Evolutionary conservation across 768 basidiomycete genomes (phyloP), one percentile per base, ranked within the genome.

Genomic region (Suillus brevipes): DNA sequence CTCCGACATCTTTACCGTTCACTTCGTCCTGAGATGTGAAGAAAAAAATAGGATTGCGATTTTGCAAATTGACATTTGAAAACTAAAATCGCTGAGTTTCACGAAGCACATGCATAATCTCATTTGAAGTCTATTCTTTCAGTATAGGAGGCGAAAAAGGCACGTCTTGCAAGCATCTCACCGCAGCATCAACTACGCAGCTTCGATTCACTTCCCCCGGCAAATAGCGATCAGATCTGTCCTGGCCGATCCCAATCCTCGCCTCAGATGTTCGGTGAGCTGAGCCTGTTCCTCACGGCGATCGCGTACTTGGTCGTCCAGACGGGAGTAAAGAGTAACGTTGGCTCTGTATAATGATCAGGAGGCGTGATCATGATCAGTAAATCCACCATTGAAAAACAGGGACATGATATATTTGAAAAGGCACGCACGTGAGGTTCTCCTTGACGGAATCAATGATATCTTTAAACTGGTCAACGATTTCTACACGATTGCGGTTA

Each of bases 401-500:
- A 25, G 63, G 34, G 18, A 43, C 36, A 57, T 20, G 7, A 38
- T 36, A 14, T 36, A 28, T 62, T 36, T 60, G 16, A 59, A 60
- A 56, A 36, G 43, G 61, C 70, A 25, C 67, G 61, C 49, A 77
- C 75, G 70, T 72, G 28, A 76, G 42, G 61, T 70, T 69, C 36
- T 77, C 76, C 53, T 76, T 76, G 28, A 70, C 72, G 73, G 43
- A 65, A 36, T 36, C 45, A 34, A 67, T 9, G 57, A 52, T 16
- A 57, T 43, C 63, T 38, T 62, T 61, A 20, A 62, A 63, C 61
- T 64, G 60, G 13, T 40, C 9, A 0, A 36, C 61, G 13, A 64
- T 40, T 64, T 62, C 63, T 64, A 25, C 25, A 64, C 10, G 18
- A 23, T 9, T 59, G 18, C 40, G 18, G 10, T 59, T 23, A 55